Evolutionary conservation across 1,139 yeast genomes (phyloP), one percentile per base, ranked within the genome.

Genomic region (Pichia sp.): DNA sequence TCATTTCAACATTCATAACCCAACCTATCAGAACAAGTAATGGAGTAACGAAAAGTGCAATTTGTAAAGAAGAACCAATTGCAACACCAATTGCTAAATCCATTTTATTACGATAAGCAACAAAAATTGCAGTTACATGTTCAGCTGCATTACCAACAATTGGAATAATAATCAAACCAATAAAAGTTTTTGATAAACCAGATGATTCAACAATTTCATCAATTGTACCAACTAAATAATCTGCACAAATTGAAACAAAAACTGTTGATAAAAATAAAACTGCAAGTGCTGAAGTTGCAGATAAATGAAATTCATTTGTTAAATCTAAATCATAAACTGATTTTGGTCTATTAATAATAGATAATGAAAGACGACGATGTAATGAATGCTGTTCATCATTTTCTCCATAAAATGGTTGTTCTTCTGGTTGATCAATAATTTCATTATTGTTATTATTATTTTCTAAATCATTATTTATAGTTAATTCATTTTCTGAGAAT

Each of bases 81-180:
- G 98, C 97, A 41, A 92, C 97, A 46, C 97, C 96, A 56, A 94
- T 78, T 10, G 98, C 97, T 53, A 92, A 75, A 63, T 92, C 97
- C 97, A 94, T 92, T 67, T 94, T 92, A 66, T 92, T 87, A 67
- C 89, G 89, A 77, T 82, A 79, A 28, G 98, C 97, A 41, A 92
- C 97, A 51, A 87, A 76, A 40, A 92, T 84, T 2, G 97, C 96
- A 20, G 97, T 92, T 41, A 87, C 97, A 64, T 92, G 98, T 66
- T 92, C 98, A 12, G 98, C 97, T 2, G 98, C 98, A 59, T 92
- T 92, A 48, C 98, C 98, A 29, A 92, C 97, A 52, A 94, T 90
- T 40, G 98, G 98, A 51, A 92, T 82, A 41, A 92, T 80, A 56
- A 92, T 84, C 55, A 92, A 73, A 64, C 98, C 98, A 57, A 92